A percentile compares a stretch with the other conserved stretches of the same genome.
phyloP scores from a whole-genome alignment of 345 rosid species.

The Firmiana major region DNA sequence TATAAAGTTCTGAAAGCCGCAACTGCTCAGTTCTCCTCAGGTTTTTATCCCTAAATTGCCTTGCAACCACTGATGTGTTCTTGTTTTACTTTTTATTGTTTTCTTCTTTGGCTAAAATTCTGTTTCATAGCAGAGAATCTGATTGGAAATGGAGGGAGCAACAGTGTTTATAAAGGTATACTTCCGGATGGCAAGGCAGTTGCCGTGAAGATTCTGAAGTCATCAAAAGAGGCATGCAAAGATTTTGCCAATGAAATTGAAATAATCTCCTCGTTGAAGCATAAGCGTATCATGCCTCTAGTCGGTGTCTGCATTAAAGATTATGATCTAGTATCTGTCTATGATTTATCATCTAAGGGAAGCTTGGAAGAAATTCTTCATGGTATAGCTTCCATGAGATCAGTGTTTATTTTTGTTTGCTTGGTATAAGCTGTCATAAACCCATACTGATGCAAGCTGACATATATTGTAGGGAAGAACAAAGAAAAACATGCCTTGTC shows the following conservation, averaged over 20 bases:
- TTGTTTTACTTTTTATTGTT: neutral
- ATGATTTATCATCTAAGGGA: conserved; percentile 61
- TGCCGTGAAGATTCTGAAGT: conserved; percentile 68
- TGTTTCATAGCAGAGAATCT: conserved; percentile 48
- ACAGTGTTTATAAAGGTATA: conserved; percentile 66
- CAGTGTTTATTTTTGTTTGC: neutral
- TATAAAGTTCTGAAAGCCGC: conserved; percentile 57
- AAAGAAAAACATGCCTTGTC: conserved; percentile 35
- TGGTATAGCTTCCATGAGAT: conserved; percentile 36
- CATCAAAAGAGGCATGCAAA: conserved; percentile 55
- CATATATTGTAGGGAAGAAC: conserved; percentile 23
- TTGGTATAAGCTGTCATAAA: neutral
- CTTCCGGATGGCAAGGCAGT: conserved; percentile 65
- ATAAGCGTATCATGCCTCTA: conserved; percentile 56
- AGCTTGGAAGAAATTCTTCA: conserved; percentile 79
- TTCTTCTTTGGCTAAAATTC: conserved; percentile 13
- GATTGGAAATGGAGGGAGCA: conserved; percentile 86
- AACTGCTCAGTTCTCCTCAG: conserved; percentile 70
- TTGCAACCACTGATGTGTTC: neutral
- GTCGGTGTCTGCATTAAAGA: conserved; percentile 59
- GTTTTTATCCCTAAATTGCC: conserved; percentile 26
- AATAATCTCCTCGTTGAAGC: conserved; percentile 65
- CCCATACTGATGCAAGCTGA: conserved; percentile 17
- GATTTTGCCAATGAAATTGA: conserved; percentile 71
- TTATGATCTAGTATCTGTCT: conserved; percentile 58